These are phyloP conservation scores for Euphorbia schlechtendalii DNA, from an alignment of 441 rosid genomes.

Conservation along the genomic window DNA sequence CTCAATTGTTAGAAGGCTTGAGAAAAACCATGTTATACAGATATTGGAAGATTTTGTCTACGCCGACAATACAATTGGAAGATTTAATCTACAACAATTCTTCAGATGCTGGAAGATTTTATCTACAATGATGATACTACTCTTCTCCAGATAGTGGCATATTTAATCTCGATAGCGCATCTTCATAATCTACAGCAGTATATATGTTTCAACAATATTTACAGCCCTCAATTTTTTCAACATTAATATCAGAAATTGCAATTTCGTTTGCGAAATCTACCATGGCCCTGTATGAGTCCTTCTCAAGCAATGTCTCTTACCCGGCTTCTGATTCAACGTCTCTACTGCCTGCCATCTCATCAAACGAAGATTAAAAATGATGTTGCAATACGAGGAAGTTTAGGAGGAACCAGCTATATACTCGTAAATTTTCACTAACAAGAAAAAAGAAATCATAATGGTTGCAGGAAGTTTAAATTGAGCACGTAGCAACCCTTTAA, in stretches of 20 bases:
- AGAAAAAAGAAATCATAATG: too few species aligned
- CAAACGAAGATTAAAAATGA: neutral
- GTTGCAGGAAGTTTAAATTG: too few species aligned
- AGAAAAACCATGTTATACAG: constrained; percentile 1
- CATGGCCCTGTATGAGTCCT: constrained; percentile 89
- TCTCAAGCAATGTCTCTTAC: constrained; percentile 57
- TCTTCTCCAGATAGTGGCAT: constrained; percentile 2
- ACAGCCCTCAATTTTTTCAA: constrained; percentile 25
- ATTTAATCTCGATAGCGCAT: neutral
- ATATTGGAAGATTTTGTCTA: neutral
- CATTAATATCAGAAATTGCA: constrained; percentile 5
- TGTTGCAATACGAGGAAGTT: neutral
- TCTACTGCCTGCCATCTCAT: constrained; percentile 47
- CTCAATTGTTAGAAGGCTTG: neutral
- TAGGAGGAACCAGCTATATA: too few species aligned
- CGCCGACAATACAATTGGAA: neutral
- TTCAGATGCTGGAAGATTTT: constrained; percentile 5
- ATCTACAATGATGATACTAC: constrained; percentile 14
- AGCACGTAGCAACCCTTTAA: too few species aligned
- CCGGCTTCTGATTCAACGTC: constrained; percentile 45
- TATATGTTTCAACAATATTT: constrained; percentile 25
- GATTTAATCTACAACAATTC: constrained; percentile 15
- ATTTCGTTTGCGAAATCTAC: constrained; percentile 33
- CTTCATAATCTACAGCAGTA: constrained; percentile 26
- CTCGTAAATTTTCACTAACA: too few species aligned